These are phyloP conservation scores for Persicaria tinctoria DNA, from an alignment of 148 eudicot genomes.

Conservation along the genomic window DNA sequence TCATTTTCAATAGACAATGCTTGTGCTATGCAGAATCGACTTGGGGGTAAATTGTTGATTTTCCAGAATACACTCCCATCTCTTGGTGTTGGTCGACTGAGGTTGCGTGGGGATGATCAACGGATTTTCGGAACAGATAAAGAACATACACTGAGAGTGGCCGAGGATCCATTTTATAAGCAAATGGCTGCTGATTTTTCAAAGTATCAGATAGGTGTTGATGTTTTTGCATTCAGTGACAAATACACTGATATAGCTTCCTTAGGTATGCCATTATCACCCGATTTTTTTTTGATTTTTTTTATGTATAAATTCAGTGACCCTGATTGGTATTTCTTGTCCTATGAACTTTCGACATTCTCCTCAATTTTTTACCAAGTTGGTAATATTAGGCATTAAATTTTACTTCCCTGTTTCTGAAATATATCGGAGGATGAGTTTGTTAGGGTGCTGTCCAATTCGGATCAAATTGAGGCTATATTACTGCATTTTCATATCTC, in stretches of 20 bases:
- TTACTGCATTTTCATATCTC: background rate
- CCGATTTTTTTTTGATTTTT: background rate
- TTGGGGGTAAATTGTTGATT: slow-evolving; percentile 94
- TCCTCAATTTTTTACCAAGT: background rate
- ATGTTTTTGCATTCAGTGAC: slow-evolving; percentile 92
- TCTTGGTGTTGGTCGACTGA: slow-evolving; percentile 82
- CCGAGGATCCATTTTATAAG: slow-evolving; percentile 97
- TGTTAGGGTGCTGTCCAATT: background rate
- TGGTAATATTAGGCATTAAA: background rate
- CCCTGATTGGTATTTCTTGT: background rate
- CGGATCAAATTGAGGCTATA: background rate
- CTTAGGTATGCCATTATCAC: slow-evolving; percentile 43
- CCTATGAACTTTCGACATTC: background rate
- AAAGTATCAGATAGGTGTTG: slow-evolving; percentile 85
- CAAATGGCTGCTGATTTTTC: slow-evolving; percentile 99
- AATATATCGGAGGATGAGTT: background rate
- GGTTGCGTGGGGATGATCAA: slow-evolving; percentile 82
- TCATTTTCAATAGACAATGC: slow-evolving; percentile 10
- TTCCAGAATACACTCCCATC: slow-evolving; percentile 93
- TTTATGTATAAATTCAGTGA: background rate
- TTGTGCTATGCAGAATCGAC: slow-evolving; percentile 55
- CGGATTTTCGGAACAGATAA: slow-evolving; percentile 93
- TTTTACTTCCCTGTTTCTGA: background rate
- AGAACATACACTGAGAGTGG: slow-evolving; percentile 67
- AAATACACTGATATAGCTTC: slow-evolving; percentile 95